Evolutionary conservation across 192 early-diverging fungal species (phyloP).

Genomic region (Podochytrium sp.): DNA sequence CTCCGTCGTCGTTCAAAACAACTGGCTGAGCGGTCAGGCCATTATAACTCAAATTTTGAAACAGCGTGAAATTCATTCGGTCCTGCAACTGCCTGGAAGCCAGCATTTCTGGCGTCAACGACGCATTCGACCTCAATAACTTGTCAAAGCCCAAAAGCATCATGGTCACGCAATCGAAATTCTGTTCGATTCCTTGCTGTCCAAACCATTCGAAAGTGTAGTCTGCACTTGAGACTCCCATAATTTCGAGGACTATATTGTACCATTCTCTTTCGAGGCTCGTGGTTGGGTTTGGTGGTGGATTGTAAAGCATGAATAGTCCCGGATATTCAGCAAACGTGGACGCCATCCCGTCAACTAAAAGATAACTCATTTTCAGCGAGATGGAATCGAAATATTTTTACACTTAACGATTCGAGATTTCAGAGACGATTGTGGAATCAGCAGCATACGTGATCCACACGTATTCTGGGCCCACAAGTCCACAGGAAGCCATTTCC

Average conservation of each 20-base stretch:
- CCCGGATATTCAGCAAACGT: neutral
- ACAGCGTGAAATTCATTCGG: constrained; percentile 17
- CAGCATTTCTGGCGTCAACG: neutral
- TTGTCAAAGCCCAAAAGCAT: constrained; percentile 4
- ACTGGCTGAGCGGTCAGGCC: neutral
- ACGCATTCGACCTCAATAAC: neutral
- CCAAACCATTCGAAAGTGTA: neutral
- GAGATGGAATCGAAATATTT: neutral
- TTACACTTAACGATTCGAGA: neutral
- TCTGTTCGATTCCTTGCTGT: neutral
- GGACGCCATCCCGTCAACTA: neutral
- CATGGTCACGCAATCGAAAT: constrained; percentile 10
- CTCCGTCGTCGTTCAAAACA: constrained; percentile 1
- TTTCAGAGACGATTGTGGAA: too few species aligned
- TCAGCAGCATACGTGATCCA: neutral
- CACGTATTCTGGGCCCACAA: neutral
- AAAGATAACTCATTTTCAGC: neutral
- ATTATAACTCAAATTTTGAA: constrained; percentile 15
- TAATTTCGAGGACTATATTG: neutral
- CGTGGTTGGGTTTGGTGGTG: too few species aligned
- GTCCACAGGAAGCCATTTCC: neutral
- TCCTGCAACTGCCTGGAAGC: neutral
- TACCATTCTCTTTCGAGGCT: too few species aligned
- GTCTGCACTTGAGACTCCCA: neutral
- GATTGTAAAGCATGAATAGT: neutral